Percentiles rank a stretch among this genome's conserved stretches.
phyloP scores from a whole-genome alignment of 257 asterid genomes.

The Paulownia fortunei region DNA sequence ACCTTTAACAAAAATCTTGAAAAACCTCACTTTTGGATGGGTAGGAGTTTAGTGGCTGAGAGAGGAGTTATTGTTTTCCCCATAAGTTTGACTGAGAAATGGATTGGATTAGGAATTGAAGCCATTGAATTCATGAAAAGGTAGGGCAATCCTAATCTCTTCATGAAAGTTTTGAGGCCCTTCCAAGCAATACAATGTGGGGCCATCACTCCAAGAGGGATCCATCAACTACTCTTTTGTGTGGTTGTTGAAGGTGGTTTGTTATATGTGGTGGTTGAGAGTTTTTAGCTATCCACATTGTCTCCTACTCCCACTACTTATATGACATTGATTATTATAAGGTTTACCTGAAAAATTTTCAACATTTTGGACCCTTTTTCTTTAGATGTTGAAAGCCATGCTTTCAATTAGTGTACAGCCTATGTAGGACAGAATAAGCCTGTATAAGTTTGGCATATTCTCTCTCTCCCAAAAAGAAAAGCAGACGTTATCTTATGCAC shows the following conservation, averaged over 20 bases:
- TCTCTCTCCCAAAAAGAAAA: conserved; percentile 5
- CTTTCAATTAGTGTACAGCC: too few species aligned
- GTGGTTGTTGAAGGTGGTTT: conserved; percentile 25
- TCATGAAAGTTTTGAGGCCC: conserved; percentile 2
- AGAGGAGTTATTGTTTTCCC: not conserved
- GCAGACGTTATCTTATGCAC: too few species aligned
- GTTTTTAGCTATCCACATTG: conserved; percentile 17
- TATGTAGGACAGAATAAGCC: too few species aligned
- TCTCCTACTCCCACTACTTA: not conserved
- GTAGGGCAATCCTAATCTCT: too few species aligned
- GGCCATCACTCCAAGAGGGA: conserved; percentile 19
- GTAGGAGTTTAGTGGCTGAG: not conserved
- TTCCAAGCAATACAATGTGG: conserved; percentile 19
- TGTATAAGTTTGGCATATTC: not conserved
- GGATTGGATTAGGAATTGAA: conserved; percentile 23
- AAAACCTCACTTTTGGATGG: not conserved
- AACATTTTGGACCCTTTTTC: not conserved
- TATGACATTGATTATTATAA: not conserved
- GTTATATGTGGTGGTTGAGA: conserved; percentile 30
- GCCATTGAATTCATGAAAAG: not conserved
- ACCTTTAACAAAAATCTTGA: too few species aligned
- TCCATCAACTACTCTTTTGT: conserved; percentile 18
- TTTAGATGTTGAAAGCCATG: too few species aligned
- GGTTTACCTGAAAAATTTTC: not conserved
- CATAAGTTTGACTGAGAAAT: not conserved